These are phyloP conservation scores for Psidium guajava DNA, from an alignment of 345 rosid genomes.

Conservation along the genomic window DNA sequence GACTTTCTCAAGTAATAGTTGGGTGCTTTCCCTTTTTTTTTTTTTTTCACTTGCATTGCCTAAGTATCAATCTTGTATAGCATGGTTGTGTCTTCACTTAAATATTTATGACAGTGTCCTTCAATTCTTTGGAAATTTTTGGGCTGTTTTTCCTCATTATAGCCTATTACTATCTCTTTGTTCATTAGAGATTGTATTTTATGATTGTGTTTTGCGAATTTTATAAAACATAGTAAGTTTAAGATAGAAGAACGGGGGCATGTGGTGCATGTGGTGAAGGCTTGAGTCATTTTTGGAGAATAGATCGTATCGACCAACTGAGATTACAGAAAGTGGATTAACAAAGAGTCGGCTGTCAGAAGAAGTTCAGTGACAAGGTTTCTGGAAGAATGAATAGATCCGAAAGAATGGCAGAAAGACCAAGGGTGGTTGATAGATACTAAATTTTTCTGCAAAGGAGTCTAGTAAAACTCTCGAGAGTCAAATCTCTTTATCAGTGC, in stretches of 20 bases:
- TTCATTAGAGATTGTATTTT: no score
- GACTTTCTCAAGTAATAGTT: background rate
- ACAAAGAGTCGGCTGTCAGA: no score
- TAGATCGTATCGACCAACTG: background rate
- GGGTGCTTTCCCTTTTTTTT: background rate
- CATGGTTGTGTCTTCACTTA: background rate
- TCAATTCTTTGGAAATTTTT: background rate
- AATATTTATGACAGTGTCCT: background rate
- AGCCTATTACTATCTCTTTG: background rate
- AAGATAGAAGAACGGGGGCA: background rate
- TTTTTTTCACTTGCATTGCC: background rate
- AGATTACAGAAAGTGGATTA: no score
- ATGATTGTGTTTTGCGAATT: background rate
- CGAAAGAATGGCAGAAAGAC: no score
- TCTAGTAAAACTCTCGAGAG: background rate
- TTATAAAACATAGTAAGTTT: background rate
- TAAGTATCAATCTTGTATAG: background rate
- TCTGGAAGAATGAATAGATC: no score
- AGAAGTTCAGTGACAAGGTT: no score
- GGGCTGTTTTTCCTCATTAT: background rate
- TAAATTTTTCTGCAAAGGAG: fast-evolving
- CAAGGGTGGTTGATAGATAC: background rate
- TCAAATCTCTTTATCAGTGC: background rate
- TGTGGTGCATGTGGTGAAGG: background rate
- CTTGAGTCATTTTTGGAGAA: background rate